Conservation (phyloP, 2,329 filamentous ascomycete species). For the Ceratocystiopsis minuta region DNA sequence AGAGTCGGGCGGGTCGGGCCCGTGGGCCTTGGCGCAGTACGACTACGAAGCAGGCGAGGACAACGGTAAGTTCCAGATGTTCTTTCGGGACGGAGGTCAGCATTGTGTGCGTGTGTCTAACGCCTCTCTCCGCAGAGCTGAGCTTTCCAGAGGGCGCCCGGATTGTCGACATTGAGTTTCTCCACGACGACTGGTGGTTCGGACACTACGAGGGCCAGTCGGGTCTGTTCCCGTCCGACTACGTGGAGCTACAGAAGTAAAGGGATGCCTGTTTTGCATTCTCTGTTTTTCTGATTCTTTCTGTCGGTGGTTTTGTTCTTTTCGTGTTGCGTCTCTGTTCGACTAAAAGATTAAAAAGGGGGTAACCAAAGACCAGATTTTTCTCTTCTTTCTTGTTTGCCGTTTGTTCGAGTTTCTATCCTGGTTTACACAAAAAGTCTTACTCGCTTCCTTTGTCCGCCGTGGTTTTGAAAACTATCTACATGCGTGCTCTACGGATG, state of each 20-base stretch:
- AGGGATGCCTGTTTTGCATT: background rate
- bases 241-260: constrained; percentile 36
- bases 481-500: no score
- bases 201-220: constrained; percentile 63
- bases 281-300: background rate
- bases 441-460: no score
- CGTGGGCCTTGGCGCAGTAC: constrained; percentile 70
- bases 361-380: no score
- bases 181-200: constrained; percentile 98
- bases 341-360: background rate
- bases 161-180: constrained; percentile 76
- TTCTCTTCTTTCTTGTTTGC: no score
- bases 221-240: constrained; percentile 70
- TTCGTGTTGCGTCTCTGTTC: background rate
- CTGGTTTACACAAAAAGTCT: no score
- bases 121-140: constrained; percentile 32
- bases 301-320: background rate
- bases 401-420: no score
- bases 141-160: constrained; percentile 82
- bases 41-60: constrained; percentile 97
- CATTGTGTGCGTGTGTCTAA: constrained; percentile 4
- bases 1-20: constrained; percentile 22
- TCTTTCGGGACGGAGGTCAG: background rate
- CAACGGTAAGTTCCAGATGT: constrained; percentile 48
- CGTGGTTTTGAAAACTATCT: no score